Evolutionary conservation across 495 filamentous ascomycete genomes (phyloP).

Genomic region (Neurospora sp.): DNA sequence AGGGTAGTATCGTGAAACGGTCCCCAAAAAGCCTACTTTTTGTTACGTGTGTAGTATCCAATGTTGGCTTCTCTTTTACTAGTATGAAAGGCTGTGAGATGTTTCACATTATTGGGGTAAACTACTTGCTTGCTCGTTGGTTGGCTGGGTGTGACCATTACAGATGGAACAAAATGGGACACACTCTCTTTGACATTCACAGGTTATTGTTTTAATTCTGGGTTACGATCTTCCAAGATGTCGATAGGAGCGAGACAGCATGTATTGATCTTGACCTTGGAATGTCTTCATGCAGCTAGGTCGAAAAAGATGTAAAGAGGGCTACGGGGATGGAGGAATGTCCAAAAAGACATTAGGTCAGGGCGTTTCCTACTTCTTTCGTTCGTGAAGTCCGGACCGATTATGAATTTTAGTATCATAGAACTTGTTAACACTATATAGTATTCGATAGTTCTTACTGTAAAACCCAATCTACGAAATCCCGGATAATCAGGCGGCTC

Average conservation of each 20-base stretch:
- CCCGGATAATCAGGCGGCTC: not conserved
- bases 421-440: not conserved
- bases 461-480: not conserved
- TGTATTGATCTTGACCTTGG: not conserved
- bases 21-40: not conserved
- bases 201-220: not conserved
- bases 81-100: not conserved
- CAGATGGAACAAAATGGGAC: not conserved
- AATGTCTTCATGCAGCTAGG: not conserved
- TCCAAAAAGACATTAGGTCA: not conserved
- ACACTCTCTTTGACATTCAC: not conserved
- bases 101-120: not conserved
- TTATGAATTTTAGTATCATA: not conserved
- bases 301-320: not conserved
- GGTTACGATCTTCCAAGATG: not conserved
- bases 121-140: not conserved
- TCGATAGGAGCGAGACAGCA: not conserved
- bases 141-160: not conserved
- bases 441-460: not conserved
- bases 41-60: not conserved
- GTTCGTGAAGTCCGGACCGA: not conserved
- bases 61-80: not conserved
- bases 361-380: not conserved
- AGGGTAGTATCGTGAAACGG: not conserved
- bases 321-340: not conserved